phyloP scores from a whole-genome alignment of 2,329 filamentous ascomycete genomes.

The Zasmidium cellare region DNA sequence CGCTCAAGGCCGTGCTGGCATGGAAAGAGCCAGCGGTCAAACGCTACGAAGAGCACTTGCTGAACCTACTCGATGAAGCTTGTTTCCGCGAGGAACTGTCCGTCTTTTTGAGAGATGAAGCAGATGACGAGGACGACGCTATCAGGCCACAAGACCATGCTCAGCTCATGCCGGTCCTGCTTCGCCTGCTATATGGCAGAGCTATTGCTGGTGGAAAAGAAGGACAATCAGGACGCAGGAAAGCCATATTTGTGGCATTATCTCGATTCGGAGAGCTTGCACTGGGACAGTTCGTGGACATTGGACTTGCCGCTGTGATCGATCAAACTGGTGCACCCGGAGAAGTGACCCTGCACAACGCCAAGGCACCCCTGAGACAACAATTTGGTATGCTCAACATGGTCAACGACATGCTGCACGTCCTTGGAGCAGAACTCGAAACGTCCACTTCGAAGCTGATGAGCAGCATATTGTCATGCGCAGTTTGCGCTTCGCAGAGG shows the following conservation, averaged over 20 bases:
- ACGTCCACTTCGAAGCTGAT: constrained; percentile 69
- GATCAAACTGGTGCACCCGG: background rate
- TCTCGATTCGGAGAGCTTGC: constrained; percentile 74
- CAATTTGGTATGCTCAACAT: constrained; percentile 92
- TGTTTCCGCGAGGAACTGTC: constrained; percentile 93
- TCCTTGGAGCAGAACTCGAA: constrained; percentile 72
- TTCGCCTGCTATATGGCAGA: constrained; percentile 85
- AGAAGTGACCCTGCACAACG: background rate
- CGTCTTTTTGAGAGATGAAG: constrained; percentile 67
- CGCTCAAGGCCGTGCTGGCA: constrained; percentile 79
- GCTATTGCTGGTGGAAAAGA: constrained; percentile 79
- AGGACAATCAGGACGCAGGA: constrained; percentile 77
- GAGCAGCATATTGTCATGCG: constrained; percentile 77
- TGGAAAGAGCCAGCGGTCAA: constrained; percentile 81
- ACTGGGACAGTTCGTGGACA: constrained; percentile 77
- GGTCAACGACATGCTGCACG: constrained; percentile 81
- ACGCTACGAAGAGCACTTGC: constrained; percentile 80
- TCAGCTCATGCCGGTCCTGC: constrained; percentile 78
- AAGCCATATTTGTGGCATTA: constrained; percentile 71
- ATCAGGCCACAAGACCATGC: constrained; percentile 71
- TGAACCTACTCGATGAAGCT: constrained; percentile 85
- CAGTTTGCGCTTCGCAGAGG: constrained; percentile 44
- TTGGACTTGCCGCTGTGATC: constrained; percentile 66
- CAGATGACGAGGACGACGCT: constrained; percentile 54
- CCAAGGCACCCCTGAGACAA: constrained; percentile 56